These are phyloP conservation scores for Macrophomina pseudophaseolina DNA, from an alignment of 2,329 filamentous ascomycete species.

Conservation along the genomic window DNA sequence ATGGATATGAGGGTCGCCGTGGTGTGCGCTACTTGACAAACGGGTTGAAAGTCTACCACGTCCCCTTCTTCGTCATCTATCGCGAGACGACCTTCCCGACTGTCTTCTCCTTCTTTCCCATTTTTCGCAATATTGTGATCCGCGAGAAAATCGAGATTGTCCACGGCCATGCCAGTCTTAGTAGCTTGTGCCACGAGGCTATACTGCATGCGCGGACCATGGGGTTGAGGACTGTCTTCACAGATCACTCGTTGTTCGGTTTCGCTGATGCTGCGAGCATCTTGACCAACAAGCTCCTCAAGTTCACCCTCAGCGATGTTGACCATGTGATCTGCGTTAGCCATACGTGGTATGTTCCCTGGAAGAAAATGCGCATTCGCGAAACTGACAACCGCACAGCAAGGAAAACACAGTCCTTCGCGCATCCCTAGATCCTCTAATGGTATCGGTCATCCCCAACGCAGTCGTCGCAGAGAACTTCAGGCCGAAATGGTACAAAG, in stretches of 20 bases:
- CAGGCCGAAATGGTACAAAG: conserved; percentile 65
- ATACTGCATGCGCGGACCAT: conserved; percentile 95
- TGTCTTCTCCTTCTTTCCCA: conserved; percentile 97
- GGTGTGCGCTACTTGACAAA: conserved; percentile 96
- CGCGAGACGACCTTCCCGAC: conserved; percentile 93
- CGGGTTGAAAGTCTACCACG: conserved; percentile 96
- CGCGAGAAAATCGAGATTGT: conserved; percentile 96
- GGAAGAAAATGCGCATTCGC: neutral
- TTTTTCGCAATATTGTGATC: conserved; percentile 96
- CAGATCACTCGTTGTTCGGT: conserved; percentile 95
- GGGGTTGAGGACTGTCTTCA: conserved; percentile 94
- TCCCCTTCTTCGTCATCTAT: conserved; percentile 95
- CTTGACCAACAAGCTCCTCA: conserved; percentile 93
- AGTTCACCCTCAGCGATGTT: conserved; percentile 94
- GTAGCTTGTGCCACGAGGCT: conserved; percentile 90
- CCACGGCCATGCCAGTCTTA: conserved; percentile 94
- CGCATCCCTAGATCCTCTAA: conserved; percentile 90
- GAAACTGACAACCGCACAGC: conserved; percentile 53
- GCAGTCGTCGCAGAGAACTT: conserved; percentile 98
- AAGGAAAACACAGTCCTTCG: conserved; percentile 98
- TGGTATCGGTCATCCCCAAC: conserved; percentile 98
- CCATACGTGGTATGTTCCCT: conserved; percentile 79
- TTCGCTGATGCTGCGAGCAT: conserved; percentile 97
- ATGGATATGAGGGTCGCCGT: conserved; percentile 88
- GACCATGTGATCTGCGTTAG: conserved; percentile 98